These are phyloP conservation scores for Tulasnella sp. DNA, from an alignment of 768 basidiomycete species.

Conservation along the genomic window DNA sequence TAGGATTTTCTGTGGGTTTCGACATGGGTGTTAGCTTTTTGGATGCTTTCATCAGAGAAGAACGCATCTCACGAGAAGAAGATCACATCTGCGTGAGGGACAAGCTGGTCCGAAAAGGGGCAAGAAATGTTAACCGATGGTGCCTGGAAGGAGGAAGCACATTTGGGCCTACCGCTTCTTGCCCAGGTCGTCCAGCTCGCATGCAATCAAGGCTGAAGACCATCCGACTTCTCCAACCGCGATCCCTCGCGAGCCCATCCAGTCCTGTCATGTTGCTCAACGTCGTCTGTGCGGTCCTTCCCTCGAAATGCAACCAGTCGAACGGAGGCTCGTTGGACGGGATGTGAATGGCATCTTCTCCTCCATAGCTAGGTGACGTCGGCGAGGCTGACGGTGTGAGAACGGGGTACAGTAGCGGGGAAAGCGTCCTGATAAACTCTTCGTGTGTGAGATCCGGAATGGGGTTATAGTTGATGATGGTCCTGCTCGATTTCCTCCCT, in stretches of 20 bases:
- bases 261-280: constrained; percentile 65
- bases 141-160: neutral
- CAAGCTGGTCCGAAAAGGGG: constrained; percentile 41
- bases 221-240: constrained; percentile 73
- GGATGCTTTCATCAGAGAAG: neutral
- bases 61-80: constrained; percentile 40
- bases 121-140: neutral
- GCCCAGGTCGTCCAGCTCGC: constrained; percentile 58
- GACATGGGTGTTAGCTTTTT: neutral
- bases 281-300: constrained; percentile 67
- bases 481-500: constrained; percentile 31
- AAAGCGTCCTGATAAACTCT: constrained; percentile 68
- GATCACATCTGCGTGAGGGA: constrained; percentile 73
- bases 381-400: constrained; percentile 22
- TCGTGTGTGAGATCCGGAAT: constrained; percentile 79
- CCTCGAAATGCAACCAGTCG: constrained; percentile 82
- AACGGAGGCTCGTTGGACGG: constrained; percentile 39
- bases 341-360: neutral
- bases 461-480: constrained; percentile 79
- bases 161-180: constrained; percentile 51
- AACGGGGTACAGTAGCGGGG: constrained; percentile 47
- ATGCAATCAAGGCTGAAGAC: constrained; percentile 75
- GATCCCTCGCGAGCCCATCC: constrained; percentile 70
- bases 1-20: constrained; percentile 42
- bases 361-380: constrained; percentile 14